Conservation (phyloP, 192 early-diverging fungal species). For the Dispira simplex region DNA sequence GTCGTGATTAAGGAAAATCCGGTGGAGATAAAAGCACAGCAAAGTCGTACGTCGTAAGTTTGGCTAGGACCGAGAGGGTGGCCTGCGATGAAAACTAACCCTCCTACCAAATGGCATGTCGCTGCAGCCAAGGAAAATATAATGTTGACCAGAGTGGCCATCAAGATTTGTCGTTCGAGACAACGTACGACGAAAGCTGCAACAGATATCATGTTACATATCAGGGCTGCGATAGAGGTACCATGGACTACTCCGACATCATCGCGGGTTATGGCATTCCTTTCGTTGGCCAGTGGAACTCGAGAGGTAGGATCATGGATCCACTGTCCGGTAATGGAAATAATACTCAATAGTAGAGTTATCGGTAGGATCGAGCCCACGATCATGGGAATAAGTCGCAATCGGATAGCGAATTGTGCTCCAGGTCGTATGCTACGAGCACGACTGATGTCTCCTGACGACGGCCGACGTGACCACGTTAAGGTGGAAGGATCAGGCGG, state of each 20-base stretch:
- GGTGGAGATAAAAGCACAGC: conserved; percentile 3
- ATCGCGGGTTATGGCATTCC: not conserved
- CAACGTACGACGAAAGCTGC: conserved; percentile 1
- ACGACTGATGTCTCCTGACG: no score
- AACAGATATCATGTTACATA: not conserved
- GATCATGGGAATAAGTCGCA: no score
- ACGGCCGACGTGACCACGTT: no score
- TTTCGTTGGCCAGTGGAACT: no score
- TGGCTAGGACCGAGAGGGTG: not conserved
- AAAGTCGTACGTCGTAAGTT: not conserved
- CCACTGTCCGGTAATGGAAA: not conserved
- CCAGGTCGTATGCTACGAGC: no score
- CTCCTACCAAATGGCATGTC: conserved; percentile 4
- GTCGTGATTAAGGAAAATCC: not conserved
- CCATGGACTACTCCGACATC: not conserved
- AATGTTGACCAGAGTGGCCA: not conserved
- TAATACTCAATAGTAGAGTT: not conserved
- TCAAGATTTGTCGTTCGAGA: not conserved
- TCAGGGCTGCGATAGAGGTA: not conserved
- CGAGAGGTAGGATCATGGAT: no score
- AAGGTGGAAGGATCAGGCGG: no score
- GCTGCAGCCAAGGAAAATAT: not conserved
- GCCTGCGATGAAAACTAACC: not conserved
- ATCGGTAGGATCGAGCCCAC: no score
- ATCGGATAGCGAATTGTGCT: no score